Conservation (phyloP, 805 yeast genomes). For the Sporopachydermia quercuum region DNA sequence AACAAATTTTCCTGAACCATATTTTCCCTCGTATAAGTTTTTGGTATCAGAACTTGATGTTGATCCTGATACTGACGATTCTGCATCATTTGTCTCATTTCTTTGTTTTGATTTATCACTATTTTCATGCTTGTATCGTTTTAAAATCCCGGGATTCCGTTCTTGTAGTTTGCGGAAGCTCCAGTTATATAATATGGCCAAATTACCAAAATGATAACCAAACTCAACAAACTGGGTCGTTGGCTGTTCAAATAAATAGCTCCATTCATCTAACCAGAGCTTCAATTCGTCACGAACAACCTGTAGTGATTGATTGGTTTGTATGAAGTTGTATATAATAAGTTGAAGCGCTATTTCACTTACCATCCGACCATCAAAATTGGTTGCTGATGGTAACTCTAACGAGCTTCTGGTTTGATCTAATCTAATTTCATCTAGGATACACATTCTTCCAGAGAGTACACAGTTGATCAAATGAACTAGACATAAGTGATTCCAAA, state of each 20-base stretch:
- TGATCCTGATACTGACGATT: neutral
- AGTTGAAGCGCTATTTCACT: constrained; percentile 54
- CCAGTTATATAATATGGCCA: constrained; percentile 33
- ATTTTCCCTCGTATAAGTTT: too few species aligned
- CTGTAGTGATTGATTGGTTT: constrained; percentile 20
- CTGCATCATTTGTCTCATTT: too few species aligned
- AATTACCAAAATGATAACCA: constrained; percentile 46
- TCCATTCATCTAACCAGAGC: constrained; percentile 58
- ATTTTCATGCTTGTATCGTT: too few species aligned
- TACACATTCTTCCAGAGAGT: constrained; percentile 48
- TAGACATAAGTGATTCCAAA: constrained; percentile 59
- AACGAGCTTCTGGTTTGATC: constrained; percentile 44
- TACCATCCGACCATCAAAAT: constrained; percentile 73
- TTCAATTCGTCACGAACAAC: constrained; percentile 33
- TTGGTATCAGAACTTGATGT: too few species aligned
- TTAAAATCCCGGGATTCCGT: constrained; percentile 4
- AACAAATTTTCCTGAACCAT: neutral
- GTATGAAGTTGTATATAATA: constrained; percentile 43
- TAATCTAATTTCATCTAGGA: constrained; percentile 43
- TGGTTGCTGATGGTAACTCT: constrained; percentile 45
- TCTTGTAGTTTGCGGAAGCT: too few species aligned
- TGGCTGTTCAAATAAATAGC: constrained; percentile 50
- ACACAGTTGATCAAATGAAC: constrained; percentile 56
- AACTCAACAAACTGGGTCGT: constrained; percentile 62
- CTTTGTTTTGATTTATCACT: too few species aligned